A percentile compares a stretch with the other conserved stretches of the same genome.
These are phyloP conservation scores for Aspergillus sclerotioniger DNA, from an alignment of 495 filamentous ascomycete species.

Conservation along the genomic window DNA sequence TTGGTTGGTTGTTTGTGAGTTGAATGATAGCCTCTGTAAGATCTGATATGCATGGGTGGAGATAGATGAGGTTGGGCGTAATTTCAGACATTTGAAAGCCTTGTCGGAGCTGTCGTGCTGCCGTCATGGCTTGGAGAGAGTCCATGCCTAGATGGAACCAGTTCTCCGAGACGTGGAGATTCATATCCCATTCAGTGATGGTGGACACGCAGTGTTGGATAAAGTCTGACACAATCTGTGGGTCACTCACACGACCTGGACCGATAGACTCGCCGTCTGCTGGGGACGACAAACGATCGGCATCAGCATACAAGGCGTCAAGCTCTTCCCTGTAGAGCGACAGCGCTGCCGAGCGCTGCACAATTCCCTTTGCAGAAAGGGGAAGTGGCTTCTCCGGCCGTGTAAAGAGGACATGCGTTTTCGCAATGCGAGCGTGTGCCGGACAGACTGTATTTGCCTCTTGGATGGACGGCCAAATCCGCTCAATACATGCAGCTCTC, in stretches of 20 bases:
- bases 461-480: conserved; percentile 46
- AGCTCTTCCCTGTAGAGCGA: neutral
- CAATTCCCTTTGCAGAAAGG: conserved; percentile 45
- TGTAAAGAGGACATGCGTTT: conserved; percentile 39
- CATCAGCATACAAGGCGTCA: neutral
- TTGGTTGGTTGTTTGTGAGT: neutral
- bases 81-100: conserved; percentile 1
- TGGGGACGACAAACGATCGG: too few relatives aligned
- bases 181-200: too few relatives aligned
- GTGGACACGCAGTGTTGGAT: too few relatives aligned
- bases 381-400: conserved; percentile 33
- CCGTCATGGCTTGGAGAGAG: conserved; percentile 45
- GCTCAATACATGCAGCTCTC: conserved; percentile 17
- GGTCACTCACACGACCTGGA: too few relatives aligned
- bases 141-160: conserved; percentile 45
- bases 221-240: too few relatives aligned
- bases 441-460: conserved; percentile 42
- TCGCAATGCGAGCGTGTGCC: conserved; percentile 42
- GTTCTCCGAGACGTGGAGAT: too few relatives aligned
- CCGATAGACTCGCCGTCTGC: too few relatives aligned
- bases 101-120: conserved; percentile 8
- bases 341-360: conserved; percentile 33
- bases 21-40: neutral
- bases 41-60: conserved; percentile 6
- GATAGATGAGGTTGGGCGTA: conserved; percentile 13